Percentiles rank a stretch among this genome's conserved stretches.
phyloP scores from a whole-genome alignment of 176 grass and related monocot species.

The Triticum monococcum region DNA sequence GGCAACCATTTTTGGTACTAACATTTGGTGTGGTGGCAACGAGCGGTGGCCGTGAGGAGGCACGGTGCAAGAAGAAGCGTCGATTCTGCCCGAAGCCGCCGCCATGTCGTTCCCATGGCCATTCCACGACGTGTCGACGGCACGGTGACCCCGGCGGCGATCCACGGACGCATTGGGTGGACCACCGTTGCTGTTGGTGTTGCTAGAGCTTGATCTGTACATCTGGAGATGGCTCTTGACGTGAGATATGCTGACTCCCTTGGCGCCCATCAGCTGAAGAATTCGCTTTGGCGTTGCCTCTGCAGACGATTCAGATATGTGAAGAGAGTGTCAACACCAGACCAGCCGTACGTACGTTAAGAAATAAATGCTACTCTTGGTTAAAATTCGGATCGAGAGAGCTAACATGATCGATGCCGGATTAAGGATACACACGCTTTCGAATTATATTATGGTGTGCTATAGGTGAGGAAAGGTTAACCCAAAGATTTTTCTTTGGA shows the following conservation, averaged over 20 bases:
- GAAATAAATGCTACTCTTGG: background rate
- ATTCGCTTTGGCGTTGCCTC: slow-evolving; percentile 93
- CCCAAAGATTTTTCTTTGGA: background rate
- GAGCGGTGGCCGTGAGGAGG: background rate
- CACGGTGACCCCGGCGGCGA: background rate
- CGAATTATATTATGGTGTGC: too few species aligned
- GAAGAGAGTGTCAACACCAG: slow-evolving; percentile 10
- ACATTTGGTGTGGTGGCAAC: slow-evolving; percentile 27
- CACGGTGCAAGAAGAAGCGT: background rate
- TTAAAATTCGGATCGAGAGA: background rate
- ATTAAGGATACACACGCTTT: background rate
- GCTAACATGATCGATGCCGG: background rate
- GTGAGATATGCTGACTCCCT: slow-evolving; percentile 82
- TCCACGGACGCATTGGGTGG: background rate
- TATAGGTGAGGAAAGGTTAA: background rate
- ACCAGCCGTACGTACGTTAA: background rate
- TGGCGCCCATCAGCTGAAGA: slow-evolving; percentile 78
- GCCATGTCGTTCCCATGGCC: background rate
- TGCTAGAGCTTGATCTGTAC: slow-evolving; percentile 59
- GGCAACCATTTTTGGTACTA: background rate
- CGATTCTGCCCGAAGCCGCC: background rate
- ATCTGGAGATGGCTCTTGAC: slow-evolving; percentile 99
- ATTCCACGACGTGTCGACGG: background rate
- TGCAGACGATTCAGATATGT: slow-evolving; percentile 20
- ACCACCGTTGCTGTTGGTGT: background rate